Evolutionary conservation across 805 yeast species (phyloP), one percentile per base, ranked within the genome.

Genomic region (Ogataea polymorpha): DNA sequence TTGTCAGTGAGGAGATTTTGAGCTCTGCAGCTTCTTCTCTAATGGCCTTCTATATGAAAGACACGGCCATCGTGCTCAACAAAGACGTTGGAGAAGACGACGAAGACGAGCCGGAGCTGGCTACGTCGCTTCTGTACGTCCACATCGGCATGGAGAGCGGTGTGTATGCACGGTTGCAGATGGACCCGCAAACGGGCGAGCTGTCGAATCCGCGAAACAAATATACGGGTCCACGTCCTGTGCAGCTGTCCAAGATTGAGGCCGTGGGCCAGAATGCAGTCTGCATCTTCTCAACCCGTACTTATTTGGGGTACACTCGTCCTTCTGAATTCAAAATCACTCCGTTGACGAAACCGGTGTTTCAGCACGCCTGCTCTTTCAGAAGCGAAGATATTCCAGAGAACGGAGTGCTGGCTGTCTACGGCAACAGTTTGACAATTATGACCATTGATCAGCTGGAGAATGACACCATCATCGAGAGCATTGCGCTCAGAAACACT

Each of bases 121-220:
- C 38, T 1, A 32, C 46, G 13, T 44, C 45, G 31, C 44, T 50
- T 1, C 42, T 66, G 3, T 70, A 65, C 44, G 71, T 86, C 9
- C 95, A 89, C 60, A 74, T 88, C 36, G 97, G 97, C 2, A 71
- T 89, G 70, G 73, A 66, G n/a, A 86, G 80, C 59, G 98, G 98
- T 15, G 77, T 90, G 1, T 87, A 83, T 62, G 80, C 81, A 2
- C 67, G 82, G 13, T 75, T 87, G 0, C 62, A 66, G 5, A 51
- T 89, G 27, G 87, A 85, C 54, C 54, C 58, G 0, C 53, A 65
- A 4, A 68, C 82, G 3, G 96, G 96, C 3, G 71, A 77, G 15
- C 58, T 83, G 11, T 65, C 75, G 1, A 82, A 83, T 48, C 76
- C 88, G 1, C 69, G 83, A 51, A 77, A 79, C 13, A 80, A 82